phyloP scores from a whole-genome alignment of 1,284 basidiomycete species.

The Rhodotorula sp. region DNA sequence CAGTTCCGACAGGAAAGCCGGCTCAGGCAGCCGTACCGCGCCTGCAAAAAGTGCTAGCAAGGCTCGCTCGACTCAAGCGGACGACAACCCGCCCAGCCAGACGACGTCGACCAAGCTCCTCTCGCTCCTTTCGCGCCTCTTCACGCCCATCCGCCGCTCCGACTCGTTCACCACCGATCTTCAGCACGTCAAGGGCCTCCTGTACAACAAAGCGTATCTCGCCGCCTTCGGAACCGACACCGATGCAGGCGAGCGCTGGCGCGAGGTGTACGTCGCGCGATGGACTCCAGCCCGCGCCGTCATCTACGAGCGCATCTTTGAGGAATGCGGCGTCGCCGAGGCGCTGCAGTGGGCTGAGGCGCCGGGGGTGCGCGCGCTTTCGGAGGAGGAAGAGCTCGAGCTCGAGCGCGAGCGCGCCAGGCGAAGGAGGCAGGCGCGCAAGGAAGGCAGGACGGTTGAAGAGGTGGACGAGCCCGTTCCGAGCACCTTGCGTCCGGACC shows the following conservation, averaged over 20 bases:
- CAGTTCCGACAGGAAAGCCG: neutral
- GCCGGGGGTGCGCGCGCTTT: neutral
- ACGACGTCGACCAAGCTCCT: slow-evolving; percentile 5
- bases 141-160: slow-evolving; percentile 16
- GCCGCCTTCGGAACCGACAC: slow-evolving; percentile 33
- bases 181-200: slow-evolving; percentile 35
- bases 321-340: slow-evolving; percentile 9
- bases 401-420: slow-evolving; percentile 5
- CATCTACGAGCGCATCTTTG: slow-evolving; percentile 33
- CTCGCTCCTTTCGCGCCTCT: slow-evolving; percentile 13
- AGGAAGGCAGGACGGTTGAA: slow-evolving; percentile 3
- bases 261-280: slow-evolving; percentile 34
- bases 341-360: slow-evolving; percentile 6
- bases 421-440: neutral
- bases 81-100: neutral
- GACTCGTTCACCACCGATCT: slow-evolving; percentile 26
- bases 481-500: too few relatives aligned
- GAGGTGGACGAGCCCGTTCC: neutral
- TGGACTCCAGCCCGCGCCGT: slow-evolving; percentile 35
- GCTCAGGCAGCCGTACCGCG: neutral
- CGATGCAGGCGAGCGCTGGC: slow-evolving; percentile 26
- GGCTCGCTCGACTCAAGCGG: neutral
- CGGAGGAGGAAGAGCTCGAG: slow-evolving; percentile 4
- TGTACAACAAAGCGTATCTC: slow-evolving; percentile 41
- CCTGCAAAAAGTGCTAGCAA: neutral